Evolutionary conservation across 129 eudicot genomes (phyloP), one percentile per base, ranked within the genome.

Genomic region (Chrysanthemum makinoi): DNA sequence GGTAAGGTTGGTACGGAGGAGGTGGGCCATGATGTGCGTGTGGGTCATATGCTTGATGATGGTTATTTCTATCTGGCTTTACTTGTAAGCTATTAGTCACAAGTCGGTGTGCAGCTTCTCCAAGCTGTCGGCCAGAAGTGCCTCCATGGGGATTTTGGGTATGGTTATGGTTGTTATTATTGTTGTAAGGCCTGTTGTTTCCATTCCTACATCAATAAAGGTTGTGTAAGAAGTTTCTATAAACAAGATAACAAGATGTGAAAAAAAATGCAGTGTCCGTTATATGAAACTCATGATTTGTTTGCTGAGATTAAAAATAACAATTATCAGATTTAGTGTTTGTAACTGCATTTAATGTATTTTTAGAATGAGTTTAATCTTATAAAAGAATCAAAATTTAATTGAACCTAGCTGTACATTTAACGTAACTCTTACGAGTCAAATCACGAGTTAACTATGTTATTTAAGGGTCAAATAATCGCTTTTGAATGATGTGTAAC

Each of bases 101-200:
- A n/a, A 93, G 87, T 19, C 95, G 81, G 71, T 85, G 98, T 59
- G 98, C 96, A 60, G 98, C 98, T 20, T 89, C 96, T 10, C 96
- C 98, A 67, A 93, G 95, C 30, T 89, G 90, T 35, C 83, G 80
- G 33, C 96, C 95, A 50, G 91, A 80, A 46, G 62, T 62, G 30
- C 82, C 74, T 58, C 91, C 95, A 64, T 72, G 75, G 3, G 89
- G 74, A 52, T 79, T 67, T 3, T 74, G 46, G 46, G 46, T 68
- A 52, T 76, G 33, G 16, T 62, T 66, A 46, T 22, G 13, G 59
- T 61, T 62, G 14, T 63, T n/a, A 47, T 73, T 65, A 35, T 74
- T 67, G 62, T 77, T 73, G n/a, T 79, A 54, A 14, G 79, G 80
- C 78, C 91, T 80, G 83, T 71, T 71, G 62, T 77, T 60, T 39